Evolutionary conservation across 305 asterid genomes (phyloP), one percentile per base, ranked within the genome.

Genomic region (Solanum hybrid): DNA sequence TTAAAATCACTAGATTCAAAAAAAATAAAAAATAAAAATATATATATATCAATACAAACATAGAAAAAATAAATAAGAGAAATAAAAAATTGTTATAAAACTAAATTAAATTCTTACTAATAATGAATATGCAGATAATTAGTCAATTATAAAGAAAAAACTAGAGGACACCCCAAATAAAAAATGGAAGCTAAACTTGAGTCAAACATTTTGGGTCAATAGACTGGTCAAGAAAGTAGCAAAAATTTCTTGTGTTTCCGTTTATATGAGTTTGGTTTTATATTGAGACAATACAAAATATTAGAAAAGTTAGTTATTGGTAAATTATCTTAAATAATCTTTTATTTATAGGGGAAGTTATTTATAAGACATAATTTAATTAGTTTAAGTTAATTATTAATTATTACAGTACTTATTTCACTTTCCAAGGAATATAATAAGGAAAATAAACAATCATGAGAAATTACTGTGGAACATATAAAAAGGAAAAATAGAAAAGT

Each of bases 91-190:
- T 60, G 5, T 60, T 1, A 64, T 64, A 60, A 22, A 4, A 64
- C 4, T 2, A 19, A 22, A 64, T 1, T 1, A 22, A 22, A 64
- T 8, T 22, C 12, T 3, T 22, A 22, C 1, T 0, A 60, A 19
- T 9, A 60, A 22, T 19, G 11, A 60, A 60, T 8, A 64, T 22
- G 24, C 1, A 64, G 4, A 19, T 64, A 22, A 22, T 64, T 64
- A 1, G 72, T 22, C 13, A 64, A 64, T 22, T 1, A 8, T 64
- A 64, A 64, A 2, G 27, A 64, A 22, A 64, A 64, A 3, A 19
- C 1, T 19, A 22, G 26, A 60, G 6, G 4, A 36, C 29, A 12
- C 6, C 31, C 60, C 11, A 36, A 12, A 37, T 60, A 17, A 31
- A 76, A 32, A 5, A 4, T 36, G 34, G 14, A 38, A 38, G 35